Evolutionary conservation across 2,329 filamentous ascomycete genomes (phyloP), one percentile per base, ranked within the genome.

Genomic region (Epichloe scottii): DNA sequence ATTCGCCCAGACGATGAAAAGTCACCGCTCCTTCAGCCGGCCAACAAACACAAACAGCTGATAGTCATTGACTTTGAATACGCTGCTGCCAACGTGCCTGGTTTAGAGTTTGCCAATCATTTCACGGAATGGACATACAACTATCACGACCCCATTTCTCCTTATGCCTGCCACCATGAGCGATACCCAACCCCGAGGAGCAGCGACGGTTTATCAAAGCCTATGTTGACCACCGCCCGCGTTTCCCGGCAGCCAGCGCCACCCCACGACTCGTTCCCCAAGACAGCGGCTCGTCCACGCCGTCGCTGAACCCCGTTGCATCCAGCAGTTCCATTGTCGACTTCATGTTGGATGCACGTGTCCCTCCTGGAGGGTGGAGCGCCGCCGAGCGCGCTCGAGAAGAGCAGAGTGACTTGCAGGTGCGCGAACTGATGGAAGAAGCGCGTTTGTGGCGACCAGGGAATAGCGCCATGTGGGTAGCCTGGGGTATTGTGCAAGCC

Each of bases 61-160:
- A 79, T 97, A 15, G 93, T 98, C 56, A 98, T 98, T 62, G 93
- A 98, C 66, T 98, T 98, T 61, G 93, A 98, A 63, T 98, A 98
- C 64, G 87, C 93, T 1, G 90, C 84, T 2, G 89, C 91, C 52
- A 98, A 97, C 64, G 76, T 84, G 0, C 82, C 82, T 0, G 93
- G 89, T 1, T 75, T 89, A 15, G 93, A 98, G 67, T 97, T 98
- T 64, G 93, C 89, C 52, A 98, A 98, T 66, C 93, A 98, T 68
- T 98, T 98, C 68, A 87, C 88, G 1, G 93, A 98, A 69, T 98
- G 93, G 93, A 87, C 88, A 59, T 97, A 97, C 74, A 91, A 98
- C 68, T 98, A 98, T 68, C 90, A 96, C 64, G 83, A 93, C 63
- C 68, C 79, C 3, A 70, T 73, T 30, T 70, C 69, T 34, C 73